Evolutionary conservation across 169 alveolate genomes (phyloP).

Genomic region (Plasmodium knowlesi): DNA sequence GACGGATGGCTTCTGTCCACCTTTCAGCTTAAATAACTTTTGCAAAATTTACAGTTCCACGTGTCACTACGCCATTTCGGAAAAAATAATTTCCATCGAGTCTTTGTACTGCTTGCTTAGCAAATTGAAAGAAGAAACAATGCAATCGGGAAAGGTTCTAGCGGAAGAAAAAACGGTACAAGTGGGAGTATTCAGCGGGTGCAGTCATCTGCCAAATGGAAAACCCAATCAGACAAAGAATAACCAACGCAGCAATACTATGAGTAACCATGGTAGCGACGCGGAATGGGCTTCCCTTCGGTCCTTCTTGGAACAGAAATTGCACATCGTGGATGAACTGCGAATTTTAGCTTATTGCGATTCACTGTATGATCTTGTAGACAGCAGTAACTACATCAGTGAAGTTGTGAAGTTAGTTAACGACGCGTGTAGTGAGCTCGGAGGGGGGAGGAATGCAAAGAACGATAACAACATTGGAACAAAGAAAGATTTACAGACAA

Average conservation of each 20-base stretch:
- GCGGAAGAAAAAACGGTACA: neutral
- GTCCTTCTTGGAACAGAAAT: slow-evolving; percentile 33
- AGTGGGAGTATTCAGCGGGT: neutral
- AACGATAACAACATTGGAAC: neutral
- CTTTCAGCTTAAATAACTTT: slow-evolving; percentile 17
- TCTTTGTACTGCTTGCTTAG: slow-evolving; percentile 40
- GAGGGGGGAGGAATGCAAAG: neutral
- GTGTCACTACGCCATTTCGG: slow-evolving; percentile 52
- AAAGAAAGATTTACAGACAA: slow-evolving; percentile 3
- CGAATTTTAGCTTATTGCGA: slow-evolving; percentile 66
- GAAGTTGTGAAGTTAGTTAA: slow-evolving; percentile 42
- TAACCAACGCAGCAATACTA: neutral
- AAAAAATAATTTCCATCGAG: slow-evolving; percentile 55
- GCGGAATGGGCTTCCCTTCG: neutral
- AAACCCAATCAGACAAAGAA: neutral
- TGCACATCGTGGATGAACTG: slow-evolving; percentile 43
- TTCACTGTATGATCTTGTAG: slow-evolving; percentile 47
- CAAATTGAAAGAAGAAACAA: slow-evolving; percentile 58
- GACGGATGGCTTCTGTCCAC: neutral
- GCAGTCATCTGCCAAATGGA: neutral
- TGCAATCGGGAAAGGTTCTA: neutral
- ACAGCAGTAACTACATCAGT: slow-evolving; percentile 57
- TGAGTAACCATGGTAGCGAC: neutral
- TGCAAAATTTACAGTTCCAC: slow-evolving; percentile 49
- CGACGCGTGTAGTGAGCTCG: slow-evolving; percentile 1